Conservation (phyloP, 129 eudicot genomes). For the Heracleum sosnowskyi region DNA sequence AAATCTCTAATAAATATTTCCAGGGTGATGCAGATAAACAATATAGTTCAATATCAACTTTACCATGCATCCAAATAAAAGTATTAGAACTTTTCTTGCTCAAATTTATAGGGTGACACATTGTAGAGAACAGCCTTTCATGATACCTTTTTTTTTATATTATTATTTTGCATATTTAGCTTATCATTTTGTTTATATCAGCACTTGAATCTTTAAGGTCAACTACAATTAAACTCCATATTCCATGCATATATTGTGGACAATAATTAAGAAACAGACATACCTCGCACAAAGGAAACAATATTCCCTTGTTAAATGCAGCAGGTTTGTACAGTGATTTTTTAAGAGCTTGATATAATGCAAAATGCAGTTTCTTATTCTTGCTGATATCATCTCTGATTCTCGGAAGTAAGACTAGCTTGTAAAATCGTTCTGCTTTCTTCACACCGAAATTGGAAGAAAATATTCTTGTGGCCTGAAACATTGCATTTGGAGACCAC, state of each 20-base stretch:
- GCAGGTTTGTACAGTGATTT: constrained; percentile 85
- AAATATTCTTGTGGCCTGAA: constrained; percentile 83
- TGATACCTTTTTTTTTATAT: background rate
- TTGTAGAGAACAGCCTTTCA: background rate
- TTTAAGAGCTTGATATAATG: constrained; percentile 70
- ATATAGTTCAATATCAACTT: no score
- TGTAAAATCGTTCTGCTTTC: constrained; percentile 81
- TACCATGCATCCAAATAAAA: background rate
- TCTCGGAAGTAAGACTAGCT: constrained; percentile 82
- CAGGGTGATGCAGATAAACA: background rate
- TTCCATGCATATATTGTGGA: background rate
- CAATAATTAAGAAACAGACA: background rate
- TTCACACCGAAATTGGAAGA: constrained; percentile 90
- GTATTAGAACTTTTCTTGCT: background rate
- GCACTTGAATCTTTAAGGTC: background rate
- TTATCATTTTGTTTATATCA: no score
- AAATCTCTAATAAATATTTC: background rate
- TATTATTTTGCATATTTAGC: background rate
- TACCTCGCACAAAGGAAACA: constrained; percentile 89
- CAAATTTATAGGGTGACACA: background rate
- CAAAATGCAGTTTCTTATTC: constrained; percentile 77
- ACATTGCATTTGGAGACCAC: constrained; percentile 96
- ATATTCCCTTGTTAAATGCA: constrained; percentile 86
- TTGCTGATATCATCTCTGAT: constrained; percentile 77
- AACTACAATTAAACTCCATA: background rate